Percentiles rank a stretch among this genome's conserved stretches.
Evolutionary conservation across 2,329 filamentous ascomycete species (phyloP).

Genomic region (Blastomyces parvus): DNA sequence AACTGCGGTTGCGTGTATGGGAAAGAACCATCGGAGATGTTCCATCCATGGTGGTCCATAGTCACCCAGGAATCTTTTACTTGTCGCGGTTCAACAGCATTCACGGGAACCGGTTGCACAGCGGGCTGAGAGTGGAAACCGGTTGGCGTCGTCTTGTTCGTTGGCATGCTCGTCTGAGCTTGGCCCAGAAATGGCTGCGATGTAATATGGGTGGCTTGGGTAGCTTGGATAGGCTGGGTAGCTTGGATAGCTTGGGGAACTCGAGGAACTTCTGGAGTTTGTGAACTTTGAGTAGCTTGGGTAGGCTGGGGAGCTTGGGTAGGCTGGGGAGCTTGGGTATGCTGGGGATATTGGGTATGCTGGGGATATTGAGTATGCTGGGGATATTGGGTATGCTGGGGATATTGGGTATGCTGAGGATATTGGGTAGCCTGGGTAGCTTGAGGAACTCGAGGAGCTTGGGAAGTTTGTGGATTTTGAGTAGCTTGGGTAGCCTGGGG

Average conservation of each 20-base stretch:
- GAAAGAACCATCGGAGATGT: neutral
- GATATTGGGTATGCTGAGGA: too few relatives aligned
- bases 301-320: too few relatives aligned
- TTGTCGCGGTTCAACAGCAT: neutral
- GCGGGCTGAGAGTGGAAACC: neutral
- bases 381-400: too few relatives aligned
- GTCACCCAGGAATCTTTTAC: neutral
- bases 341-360: too few relatives aligned
- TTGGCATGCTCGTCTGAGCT: neutral
- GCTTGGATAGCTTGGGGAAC: too few relatives aligned
- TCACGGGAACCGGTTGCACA: neutral
- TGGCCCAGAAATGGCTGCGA: neutral
- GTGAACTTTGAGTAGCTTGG: neutral
- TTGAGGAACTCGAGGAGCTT: neutral
- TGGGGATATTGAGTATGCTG: too few relatives aligned
- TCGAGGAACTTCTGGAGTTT: too few relatives aligned
- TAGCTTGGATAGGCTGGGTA: too few relatives aligned
- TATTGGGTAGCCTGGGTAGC: too few relatives aligned
- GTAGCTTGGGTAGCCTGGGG: too few relatives aligned
- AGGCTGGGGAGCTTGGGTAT: too few relatives aligned
- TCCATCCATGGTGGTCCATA: neutral
- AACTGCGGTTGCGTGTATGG: neutral
- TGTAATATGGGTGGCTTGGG: neutral
- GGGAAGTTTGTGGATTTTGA: neutral
- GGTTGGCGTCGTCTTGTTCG: neutral